Conservation (phyloP, 345 rosid genomes). For the Brassica rapa region DNA sequence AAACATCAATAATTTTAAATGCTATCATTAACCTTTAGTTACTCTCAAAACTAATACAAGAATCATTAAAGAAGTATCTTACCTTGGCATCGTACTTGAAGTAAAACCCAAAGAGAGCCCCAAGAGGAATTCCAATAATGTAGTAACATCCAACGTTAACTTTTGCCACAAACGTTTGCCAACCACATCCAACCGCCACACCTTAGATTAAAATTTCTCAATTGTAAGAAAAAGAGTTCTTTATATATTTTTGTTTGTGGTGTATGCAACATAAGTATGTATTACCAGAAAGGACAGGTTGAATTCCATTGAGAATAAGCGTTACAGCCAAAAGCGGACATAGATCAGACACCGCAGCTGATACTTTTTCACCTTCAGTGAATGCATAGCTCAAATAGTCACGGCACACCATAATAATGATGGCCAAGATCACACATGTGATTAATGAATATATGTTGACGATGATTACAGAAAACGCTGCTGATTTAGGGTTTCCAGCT, state of each 20-base stretch:
- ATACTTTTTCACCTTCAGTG: conserved; percentile 65
- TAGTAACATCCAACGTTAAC: conserved; percentile 77
- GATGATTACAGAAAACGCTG: conserved; percentile 61
- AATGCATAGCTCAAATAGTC: conserved; percentile 61
- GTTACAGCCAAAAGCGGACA: conserved; percentile 67
- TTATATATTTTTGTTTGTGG: not conserved
- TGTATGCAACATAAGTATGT: not conserved
- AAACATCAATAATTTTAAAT: conserved; percentile 7
- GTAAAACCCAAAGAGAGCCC: conserved; percentile 62
- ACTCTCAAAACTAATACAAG: not conserved
- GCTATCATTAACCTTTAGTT: not conserved
- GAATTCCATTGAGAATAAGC: conserved; percentile 66
- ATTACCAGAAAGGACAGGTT: conserved; percentile 78
- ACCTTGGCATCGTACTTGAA: conserved; percentile 73
- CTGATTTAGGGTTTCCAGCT: conserved; percentile 70
- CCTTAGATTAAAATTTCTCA: conserved; percentile 34
- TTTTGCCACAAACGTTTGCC: conserved; percentile 79
- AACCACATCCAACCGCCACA: conserved; percentile 88
- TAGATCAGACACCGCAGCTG: conserved; percentile 70
- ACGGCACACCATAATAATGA: conserved; percentile 41
- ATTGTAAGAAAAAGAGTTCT: not conserved
- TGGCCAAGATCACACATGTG: conserved; percentile 45
- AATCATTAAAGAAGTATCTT: not conserved
- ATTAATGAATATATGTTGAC: conserved; percentile 52
- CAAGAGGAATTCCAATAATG: conserved; percentile 67